Conservation (phyloP, 139 green algal species). For the Spirogloea muscicola region DNA sequence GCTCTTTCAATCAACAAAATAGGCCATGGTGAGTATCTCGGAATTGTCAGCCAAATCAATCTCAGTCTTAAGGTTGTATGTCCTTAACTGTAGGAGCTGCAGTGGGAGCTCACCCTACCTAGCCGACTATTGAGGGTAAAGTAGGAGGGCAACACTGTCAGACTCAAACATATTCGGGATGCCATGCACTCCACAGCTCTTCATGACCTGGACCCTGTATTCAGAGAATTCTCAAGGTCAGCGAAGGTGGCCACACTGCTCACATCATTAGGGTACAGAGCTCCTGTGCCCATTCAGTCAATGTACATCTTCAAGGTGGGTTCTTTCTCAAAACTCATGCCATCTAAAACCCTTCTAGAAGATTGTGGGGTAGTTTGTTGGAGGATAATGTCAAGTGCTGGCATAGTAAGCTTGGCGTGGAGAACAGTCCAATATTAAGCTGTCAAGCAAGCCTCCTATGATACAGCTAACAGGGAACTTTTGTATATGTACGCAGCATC, state of each 20-base stretch:
- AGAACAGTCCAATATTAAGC: no score
- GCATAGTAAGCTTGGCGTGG: no score
- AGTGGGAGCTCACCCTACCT: not conserved
- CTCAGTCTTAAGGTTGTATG: not conserved
- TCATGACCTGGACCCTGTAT: conserved; percentile 89
- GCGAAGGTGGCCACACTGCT: conserved; percentile 60
- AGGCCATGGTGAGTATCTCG: conserved; percentile 59
- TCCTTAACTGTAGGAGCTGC: not conserved
- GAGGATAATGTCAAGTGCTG: no score
- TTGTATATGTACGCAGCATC: no score
- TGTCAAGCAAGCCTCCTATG: no score
- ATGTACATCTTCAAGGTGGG: conserved; percentile 87
- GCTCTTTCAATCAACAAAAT: conserved; percentile 84
- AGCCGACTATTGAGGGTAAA: not conserved
- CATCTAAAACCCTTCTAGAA: no score
- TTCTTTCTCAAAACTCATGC: no score
- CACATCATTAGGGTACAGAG: conserved; percentile 65
- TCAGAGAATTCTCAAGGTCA: conserved; percentile 72
- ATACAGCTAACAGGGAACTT: no score
- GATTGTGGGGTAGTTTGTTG: no score
- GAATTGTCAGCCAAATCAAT: not conserved
- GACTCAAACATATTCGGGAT: not conserved
- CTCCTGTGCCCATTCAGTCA: conserved; percentile 84
- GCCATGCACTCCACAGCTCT: conserved; percentile 48
- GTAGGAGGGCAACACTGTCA: not conserved